phyloP scores from a whole-genome alignment of 257 asterid genomes.

The Solanum corneliomulleri region DNA sequence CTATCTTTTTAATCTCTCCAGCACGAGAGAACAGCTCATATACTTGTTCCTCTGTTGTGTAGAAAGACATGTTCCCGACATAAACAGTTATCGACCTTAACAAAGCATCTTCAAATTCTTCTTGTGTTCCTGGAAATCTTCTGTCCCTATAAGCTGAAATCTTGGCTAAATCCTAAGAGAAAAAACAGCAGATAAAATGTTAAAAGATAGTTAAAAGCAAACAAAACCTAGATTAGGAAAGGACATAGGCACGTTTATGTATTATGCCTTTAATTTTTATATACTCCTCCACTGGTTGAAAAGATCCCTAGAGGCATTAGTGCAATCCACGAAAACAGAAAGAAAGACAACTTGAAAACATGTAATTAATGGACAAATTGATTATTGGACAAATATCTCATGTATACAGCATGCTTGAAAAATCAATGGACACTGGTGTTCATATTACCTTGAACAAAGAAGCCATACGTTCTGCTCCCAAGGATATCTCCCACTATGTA shows the following conservation, averaged over 20 bases:
- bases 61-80: constrained; percentile 90
- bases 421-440: not conserved
- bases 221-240: not conserved
- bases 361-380: not conserved
- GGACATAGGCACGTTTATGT: not conserved
- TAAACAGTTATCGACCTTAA: constrained; percentile 63
- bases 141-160: constrained; percentile 86
- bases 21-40: constrained; percentile 85
- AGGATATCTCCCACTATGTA: not conserved
- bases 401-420: not conserved
- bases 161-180: constrained; percentile 65
- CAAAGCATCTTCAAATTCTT: constrained; percentile 79
- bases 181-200: not conserved
- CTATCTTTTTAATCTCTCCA: constrained; percentile 86
- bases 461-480: constrained; percentile 7
- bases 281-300: not conserved
- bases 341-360: not conserved
- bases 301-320: not conserved
- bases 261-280: not conserved
- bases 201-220: not conserved
- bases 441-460: constrained; percentile 28
- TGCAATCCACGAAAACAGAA: not conserved
- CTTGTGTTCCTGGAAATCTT: constrained; percentile 87
- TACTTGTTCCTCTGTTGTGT: constrained; percentile 96
- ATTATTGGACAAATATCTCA: not conserved